These are phyloP conservation scores for Aureobasidium sp. DNA, from an alignment of 2,329 filamentous ascomycete species.

Conservation along the genomic window DNA sequence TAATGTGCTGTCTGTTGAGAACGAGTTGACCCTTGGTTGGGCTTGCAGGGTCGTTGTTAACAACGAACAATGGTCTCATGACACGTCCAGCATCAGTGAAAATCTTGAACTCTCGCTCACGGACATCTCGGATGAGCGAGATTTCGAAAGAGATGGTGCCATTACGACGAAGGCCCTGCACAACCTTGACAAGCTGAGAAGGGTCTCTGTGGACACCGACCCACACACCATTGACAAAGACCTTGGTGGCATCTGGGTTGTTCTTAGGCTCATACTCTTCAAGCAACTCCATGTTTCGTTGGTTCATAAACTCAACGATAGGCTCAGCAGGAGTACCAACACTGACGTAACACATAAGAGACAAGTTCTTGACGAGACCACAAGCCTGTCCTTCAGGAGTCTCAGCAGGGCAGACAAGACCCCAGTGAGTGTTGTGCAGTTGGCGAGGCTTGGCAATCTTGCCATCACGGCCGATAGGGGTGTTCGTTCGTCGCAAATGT, in stretches of 20 bases:
- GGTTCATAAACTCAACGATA: conserved; percentile 91
- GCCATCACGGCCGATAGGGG: conserved; percentile 92
- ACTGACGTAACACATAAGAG: conserved; percentile 96
- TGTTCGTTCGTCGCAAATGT: conserved; percentile 94
- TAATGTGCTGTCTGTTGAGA: conserved; percentile 75
- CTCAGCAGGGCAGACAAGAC: conserved; percentile 91
- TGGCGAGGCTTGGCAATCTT: conserved; percentile 98
- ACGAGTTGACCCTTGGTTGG: conserved; percentile 68
- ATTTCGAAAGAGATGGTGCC: conserved; percentile 86
- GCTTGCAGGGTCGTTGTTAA: conserved; percentile 74
- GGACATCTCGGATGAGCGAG: conserved; percentile 89
- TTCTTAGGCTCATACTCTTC: conserved; percentile 67
- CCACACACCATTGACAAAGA: conserved; percentile 98
- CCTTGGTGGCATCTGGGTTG: conserved; percentile 89
- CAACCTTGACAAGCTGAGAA: conserved; percentile 62
- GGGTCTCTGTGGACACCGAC: conserved; percentile 91
- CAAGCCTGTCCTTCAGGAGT: conserved; percentile 98
- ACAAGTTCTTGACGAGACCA: conserved; percentile 94
- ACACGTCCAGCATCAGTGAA: conserved; percentile 96
- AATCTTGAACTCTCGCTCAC: conserved; percentile 96
- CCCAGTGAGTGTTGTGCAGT: conserved; percentile 98
- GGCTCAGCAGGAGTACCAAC: conserved; percentile 87
- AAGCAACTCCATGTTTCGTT: conserved; percentile 88
- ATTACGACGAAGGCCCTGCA: conserved; percentile 44
- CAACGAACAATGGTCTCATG: conserved; percentile 85